Percentiles rank a stretch among this genome's conserved stretches.
phyloP scores from a whole-genome alignment of 208 protist species.

The Leishmania arabica region DNA sequence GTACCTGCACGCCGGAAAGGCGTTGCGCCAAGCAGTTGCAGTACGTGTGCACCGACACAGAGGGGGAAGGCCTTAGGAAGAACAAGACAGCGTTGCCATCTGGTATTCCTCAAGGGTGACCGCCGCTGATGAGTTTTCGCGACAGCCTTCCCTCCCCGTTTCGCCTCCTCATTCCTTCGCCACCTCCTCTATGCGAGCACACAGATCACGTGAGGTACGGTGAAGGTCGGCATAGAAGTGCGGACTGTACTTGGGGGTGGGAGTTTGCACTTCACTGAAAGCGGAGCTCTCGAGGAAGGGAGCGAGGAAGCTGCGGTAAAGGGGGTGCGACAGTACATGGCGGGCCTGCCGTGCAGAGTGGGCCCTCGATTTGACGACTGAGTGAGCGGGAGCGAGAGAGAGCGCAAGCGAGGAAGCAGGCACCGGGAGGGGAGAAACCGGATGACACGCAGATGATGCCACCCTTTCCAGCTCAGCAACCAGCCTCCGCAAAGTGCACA shows the following conservation, averaged over 20 bases:
- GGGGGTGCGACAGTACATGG: background rate
- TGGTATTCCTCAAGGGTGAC: background rate
- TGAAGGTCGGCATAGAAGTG: background rate
- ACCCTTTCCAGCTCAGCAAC: background rate
- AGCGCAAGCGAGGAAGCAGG: background rate
- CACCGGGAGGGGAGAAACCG: background rate
- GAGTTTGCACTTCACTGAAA: background rate
- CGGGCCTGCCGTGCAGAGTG: background rate
- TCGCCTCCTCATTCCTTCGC: background rate
- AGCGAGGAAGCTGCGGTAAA: background rate
- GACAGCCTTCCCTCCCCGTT: background rate
- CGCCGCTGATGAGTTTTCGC: background rate
- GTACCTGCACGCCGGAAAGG: background rate
- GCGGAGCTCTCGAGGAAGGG: background rate
- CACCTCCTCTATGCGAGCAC: background rate
- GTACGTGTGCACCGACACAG: background rate
- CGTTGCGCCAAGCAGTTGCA: background rate
- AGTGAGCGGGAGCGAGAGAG: background rate
- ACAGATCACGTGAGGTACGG: background rate
- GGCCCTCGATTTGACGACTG: background rate
- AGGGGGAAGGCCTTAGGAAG: background rate
- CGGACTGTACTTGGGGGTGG: background rate
- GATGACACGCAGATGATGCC: background rate
- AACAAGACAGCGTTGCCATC: background rate
- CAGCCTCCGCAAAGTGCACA: background rate